phyloP scores from a whole-genome alignment of 768 basidiomycete genomes.

The Amanita subjunquillea region DNA sequence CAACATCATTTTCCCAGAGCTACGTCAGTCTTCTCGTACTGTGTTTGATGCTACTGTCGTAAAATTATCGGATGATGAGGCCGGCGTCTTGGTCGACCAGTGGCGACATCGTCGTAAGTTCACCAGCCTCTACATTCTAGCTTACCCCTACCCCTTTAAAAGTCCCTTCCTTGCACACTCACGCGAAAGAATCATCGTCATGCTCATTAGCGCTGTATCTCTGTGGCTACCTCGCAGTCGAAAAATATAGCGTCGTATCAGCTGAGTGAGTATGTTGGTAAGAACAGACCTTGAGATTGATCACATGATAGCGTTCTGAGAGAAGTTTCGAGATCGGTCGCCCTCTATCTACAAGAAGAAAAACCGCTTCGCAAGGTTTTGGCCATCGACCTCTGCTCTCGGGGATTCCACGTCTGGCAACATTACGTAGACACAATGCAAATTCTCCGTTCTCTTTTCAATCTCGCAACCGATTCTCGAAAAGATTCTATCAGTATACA shows the following conservation, averaged over 20 bases:
- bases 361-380: slow-evolving; percentile 54
- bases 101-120: slow-evolving; percentile 53
- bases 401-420: slow-evolving; percentile 93
- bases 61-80: slow-evolving; percentile 58
- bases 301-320: slow-evolving; percentile 49
- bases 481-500: slow-evolving; percentile 64
- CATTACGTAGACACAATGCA: slow-evolving; percentile 87
- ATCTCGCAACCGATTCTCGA: slow-evolving; percentile 58
- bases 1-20: slow-evolving; percentile 38
- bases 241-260: slow-evolving; percentile 69
- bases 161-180: slow-evolving; percentile 58
- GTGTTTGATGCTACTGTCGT: slow-evolving; percentile 72
- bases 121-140: background rate
- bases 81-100: slow-evolving; percentile 43
- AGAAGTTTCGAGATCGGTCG: slow-evolving; percentile 78
- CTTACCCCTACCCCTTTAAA: background rate
- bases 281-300: background rate
- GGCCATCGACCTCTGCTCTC: slow-evolving; percentile 83
- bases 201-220: slow-evolving; percentile 70
- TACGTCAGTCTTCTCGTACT: slow-evolving; percentile 66
- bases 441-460: slow-evolving; percentile 76
- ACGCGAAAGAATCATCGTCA: slow-evolving; percentile 42
- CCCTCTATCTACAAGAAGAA: slow-evolving; percentile 67
- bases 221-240: slow-evolving; percentile 73
- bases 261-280: slow-evolving; percentile 38